Evolutionary conservation across 306 rosid species (phyloP).

Genomic region (Luffa acutangula): DNA sequence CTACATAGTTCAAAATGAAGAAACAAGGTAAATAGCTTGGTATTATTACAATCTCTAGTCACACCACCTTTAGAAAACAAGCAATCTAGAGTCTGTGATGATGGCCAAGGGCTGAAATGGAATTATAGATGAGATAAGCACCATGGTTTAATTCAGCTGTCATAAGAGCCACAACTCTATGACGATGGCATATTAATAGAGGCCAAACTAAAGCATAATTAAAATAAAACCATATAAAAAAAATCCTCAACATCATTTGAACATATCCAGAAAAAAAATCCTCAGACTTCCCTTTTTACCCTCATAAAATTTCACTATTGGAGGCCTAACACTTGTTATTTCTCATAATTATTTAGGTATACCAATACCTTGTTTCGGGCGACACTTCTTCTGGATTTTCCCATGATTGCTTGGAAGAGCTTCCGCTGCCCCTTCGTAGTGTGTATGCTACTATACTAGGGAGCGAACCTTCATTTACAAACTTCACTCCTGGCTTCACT

Average conservation of each 20-base stretch:
- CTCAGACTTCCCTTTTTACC: not conserved
- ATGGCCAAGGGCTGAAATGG: not conserved
- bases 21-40: not conserved
- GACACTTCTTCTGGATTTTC: slow-evolving; percentile 25
- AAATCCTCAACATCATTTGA: not conserved
- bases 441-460: slow-evolving; percentile 43
- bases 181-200: not conserved
- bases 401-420: slow-evolving; percentile 33
- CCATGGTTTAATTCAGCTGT: not conserved
- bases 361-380: slow-evolving; percentile 57
- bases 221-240: not conserved
- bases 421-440: slow-evolving; percentile 57
- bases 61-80: not conserved
- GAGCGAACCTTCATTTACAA: slow-evolving; percentile 86
- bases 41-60: not conserved
- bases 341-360: slow-evolving; percentile 39
- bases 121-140: not conserved
- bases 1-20: not conserved
- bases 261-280: not conserved
- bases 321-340: not conserved
- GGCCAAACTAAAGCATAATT: not conserved
- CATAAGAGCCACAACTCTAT: not conserved
- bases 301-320: not conserved
- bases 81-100: not conserved
- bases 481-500: slow-evolving; percentile 89